phyloP scores from a whole-genome alignment of 352 stramenopile species.

The Pythium aquatile region DNA sequence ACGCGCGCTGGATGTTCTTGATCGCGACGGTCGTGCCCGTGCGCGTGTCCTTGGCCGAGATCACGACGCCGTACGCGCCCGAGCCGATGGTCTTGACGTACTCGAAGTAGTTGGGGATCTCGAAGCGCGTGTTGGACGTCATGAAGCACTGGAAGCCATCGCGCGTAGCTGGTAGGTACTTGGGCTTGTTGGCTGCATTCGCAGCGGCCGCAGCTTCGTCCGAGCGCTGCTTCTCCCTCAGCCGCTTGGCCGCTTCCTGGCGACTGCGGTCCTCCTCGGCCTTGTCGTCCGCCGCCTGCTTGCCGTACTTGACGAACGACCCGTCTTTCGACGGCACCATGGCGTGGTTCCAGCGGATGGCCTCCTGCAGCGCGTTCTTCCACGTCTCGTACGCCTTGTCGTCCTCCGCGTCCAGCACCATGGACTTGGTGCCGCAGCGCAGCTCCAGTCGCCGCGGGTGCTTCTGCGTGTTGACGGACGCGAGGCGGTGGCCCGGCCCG shows the following conservation, averaged over 20 bases:
- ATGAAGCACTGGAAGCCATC: constrained; percentile 78
- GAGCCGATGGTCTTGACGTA: constrained; percentile 89
- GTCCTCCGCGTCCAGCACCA: constrained; percentile 74
- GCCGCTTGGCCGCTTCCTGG: constrained; percentile 67
- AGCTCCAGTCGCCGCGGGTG: constrained; percentile 67
- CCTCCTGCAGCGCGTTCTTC: constrained; percentile 75
- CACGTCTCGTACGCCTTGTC: constrained; percentile 52
- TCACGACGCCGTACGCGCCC: constrained; percentile 90
- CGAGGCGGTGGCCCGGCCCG: constrained; percentile 59
- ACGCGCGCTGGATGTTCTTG: constrained; percentile 94
- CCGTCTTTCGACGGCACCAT: constrained; percentile 83
- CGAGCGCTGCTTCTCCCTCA: constrained; percentile 69
- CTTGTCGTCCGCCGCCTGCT: constrained; percentile 70
- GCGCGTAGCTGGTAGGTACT: constrained; percentile 73
- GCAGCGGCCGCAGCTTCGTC: constrained; percentile 59
- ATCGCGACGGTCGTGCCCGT: constrained; percentile 66
- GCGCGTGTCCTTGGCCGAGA: constrained; percentile 59
- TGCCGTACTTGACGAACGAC: constrained; percentile 77
- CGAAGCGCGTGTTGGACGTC: constrained; percentile 82
- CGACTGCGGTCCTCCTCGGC: constrained; percentile 69
- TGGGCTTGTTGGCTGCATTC: constrained; percentile 77
- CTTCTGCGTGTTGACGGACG: constrained; percentile 45
- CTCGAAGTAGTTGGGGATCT: constrained; percentile 75
- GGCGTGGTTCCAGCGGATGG: constrained; percentile 85
- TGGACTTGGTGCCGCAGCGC: constrained; percentile 64